Percentiles rank a stretch among this genome's conserved stretches.
These are phyloP conservation scores for Ustilago sp. DNA, from an alignment of 1,284 basidiomycete species.

Conservation along the genomic window DNA sequence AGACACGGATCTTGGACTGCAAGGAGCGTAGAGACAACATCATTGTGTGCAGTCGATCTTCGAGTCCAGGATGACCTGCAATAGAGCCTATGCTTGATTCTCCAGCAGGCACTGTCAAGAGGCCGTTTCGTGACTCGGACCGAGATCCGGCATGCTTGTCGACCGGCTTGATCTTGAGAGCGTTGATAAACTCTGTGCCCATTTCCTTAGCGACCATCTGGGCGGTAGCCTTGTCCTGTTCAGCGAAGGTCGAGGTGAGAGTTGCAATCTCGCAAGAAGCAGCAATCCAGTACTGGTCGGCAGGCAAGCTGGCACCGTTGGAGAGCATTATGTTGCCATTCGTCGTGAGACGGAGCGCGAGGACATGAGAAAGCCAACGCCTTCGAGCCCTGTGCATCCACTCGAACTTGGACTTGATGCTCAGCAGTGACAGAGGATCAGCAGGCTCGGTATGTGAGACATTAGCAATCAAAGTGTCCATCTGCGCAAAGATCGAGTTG, in stretches of 20 bases:
- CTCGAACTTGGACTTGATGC: conserved; percentile 61
- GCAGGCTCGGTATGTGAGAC: conserved; percentile 13
- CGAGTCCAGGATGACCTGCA: conserved; percentile 48
- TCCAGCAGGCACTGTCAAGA: conserved; percentile 15
- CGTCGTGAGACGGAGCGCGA: conserved; percentile 24
- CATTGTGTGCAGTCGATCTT: conserved; percentile 61
- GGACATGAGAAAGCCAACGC: conserved; percentile 52
- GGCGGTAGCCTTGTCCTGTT: conserved; percentile 9
- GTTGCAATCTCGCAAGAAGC: conserved; percentile 19
- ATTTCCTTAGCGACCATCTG: conserved; percentile 29
- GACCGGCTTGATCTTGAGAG: conserved; percentile 1
- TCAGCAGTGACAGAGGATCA: conserved; percentile 53
- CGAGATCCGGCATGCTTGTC: neutral
- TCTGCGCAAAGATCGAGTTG: conserved; percentile 42
- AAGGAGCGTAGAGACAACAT: conserved; percentile 63
- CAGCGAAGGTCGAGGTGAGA: neutral
- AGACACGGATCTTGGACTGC: conserved; percentile 66
- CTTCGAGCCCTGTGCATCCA: conserved; percentile 56
- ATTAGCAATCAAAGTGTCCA: conserved; percentile 8
- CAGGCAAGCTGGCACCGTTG: conserved; percentile 19
- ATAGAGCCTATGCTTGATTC: neutral
- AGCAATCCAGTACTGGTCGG: conserved; percentile 33
- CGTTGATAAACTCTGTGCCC: conserved; percentile 15
- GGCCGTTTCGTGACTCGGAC: conserved; percentile 16
- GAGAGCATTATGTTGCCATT: conserved; percentile 24